Percentiles rank a stretch among this genome's conserved stretches.
phyloP scores from a whole-genome alignment of 176 grass and related monocot genomes.

The Echinochloa phyllopogon region DNA sequence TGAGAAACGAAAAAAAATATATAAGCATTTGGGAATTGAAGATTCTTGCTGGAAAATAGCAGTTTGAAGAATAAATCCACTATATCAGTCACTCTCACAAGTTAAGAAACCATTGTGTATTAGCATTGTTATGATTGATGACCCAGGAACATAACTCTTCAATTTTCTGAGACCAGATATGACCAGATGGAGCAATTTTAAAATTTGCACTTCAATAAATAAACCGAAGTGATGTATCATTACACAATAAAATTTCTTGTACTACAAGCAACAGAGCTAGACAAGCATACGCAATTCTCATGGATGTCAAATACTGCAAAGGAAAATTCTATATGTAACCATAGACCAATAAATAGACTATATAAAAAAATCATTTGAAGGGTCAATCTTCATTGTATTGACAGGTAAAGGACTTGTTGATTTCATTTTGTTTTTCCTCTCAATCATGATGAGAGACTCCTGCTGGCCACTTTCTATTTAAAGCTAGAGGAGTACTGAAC shows the following conservation, averaged over 20 bases:
- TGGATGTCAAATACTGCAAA: background rate
- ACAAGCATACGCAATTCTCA: background rate
- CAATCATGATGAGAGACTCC: background rate
- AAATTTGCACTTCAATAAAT: background rate
- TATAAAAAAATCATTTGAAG: conserved; percentile 2
- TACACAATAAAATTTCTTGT: conserved; percentile 13
- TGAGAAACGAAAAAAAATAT: conserved; percentile 24
- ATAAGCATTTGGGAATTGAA: conserved; percentile 29
- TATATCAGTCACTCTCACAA: background rate
- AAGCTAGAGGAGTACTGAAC: background rate
- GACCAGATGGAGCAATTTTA: conserved; percentile 5
- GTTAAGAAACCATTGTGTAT: background rate
- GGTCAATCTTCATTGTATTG: background rate
- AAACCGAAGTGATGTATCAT: background rate
- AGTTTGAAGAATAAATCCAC: background rate
- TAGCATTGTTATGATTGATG: background rate
- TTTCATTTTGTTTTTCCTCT: background rate
- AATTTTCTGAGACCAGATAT: background rate
- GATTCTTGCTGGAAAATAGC: conserved; percentile 7
- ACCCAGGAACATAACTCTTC: background rate
- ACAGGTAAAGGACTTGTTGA: background rate
- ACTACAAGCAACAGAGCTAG: background rate
- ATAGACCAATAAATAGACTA: conserved; percentile 18
- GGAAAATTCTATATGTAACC: background rate
- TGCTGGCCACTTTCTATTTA: background rate